Base-by-base conservation (phyloP, 2,329 filamentous ascomycete genomes). In the Ascochyta lentis region DNA sequence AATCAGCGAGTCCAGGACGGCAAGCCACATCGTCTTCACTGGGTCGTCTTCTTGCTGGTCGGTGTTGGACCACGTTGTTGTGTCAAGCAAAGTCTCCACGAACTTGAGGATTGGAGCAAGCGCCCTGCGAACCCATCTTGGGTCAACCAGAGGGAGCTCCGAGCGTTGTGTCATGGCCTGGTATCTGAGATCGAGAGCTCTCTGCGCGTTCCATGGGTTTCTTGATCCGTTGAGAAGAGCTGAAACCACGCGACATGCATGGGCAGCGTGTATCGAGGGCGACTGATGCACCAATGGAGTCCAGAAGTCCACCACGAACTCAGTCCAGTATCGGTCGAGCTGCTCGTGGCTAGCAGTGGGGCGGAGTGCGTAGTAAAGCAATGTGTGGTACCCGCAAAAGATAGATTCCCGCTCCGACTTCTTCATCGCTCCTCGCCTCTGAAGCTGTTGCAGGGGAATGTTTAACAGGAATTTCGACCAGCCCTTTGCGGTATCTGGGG, bases 121-220 rank as follows among this genome's bases (percentile, higher is more conserved):
- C 58, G 91, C 91, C 55, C 85, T 88, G 49, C 94, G 86, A 12
- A 96, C 81, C 95, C 95, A 99, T 79, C 89, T 92, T 4, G 90
- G 82, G 67, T 98, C 92, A 6, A 98, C 79, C 6, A 88, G 80
- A 6, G 92, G 90, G n/a, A 99, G 80, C 56, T 97, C 92, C n/a
- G 88, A 85, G 0, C 88, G 82, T 47, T 69, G 69, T 9, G 72
- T 55, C 69, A 87, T 81, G 6, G 61, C 55, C 10, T 70, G 66
- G 6, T 73, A 75, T 3, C 84, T 78, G 15, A 77, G 76, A 19
- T 89, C 85, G 55, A 86, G 81, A 9, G 91, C 88, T 47, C 88
- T 87, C 59, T 90, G 86, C 61, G 90, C 87, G 49, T 85, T 88
- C 92, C 92, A 98, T 4, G 88, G 74, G 58, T 87, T 82, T 67